Conservation (phyloP, 805 yeast genomes). For the Myxozyma geophila region DNA sequence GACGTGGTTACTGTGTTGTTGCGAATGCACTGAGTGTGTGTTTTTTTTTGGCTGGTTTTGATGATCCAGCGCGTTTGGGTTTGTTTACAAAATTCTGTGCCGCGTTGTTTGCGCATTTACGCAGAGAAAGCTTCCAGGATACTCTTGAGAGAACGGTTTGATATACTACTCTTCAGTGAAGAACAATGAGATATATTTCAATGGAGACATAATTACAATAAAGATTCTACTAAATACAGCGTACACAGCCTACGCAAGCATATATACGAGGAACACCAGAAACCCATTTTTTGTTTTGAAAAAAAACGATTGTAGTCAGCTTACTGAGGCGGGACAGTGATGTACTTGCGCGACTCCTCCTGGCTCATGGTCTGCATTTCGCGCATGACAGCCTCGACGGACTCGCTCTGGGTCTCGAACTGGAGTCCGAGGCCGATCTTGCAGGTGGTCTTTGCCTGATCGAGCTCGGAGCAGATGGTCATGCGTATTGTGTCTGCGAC, state of each 20-base stretch:
- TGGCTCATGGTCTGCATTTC: constrained; percentile 21
- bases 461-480: constrained; percentile 88
- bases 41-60: not conserved
- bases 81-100: constrained; percentile 9
- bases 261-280: not conserved
- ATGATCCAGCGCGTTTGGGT: constrained; percentile 4
- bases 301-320: not conserved
- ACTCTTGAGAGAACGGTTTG: not conserved
- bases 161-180: too few relatives aligned
- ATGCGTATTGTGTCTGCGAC: constrained; percentile 89
- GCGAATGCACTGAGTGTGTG: too few relatives aligned
- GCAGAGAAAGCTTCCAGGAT: not conserved
- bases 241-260: not conserved
- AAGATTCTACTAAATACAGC: constrained; percentile 9
- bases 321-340: constrained; percentile 35
- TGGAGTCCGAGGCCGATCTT: constrained; percentile 93
- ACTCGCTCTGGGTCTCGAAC: constrained; percentile 94
- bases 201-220: constrained; percentile 1
- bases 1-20: too few relatives aligned
- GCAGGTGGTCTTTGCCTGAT: constrained; percentile 77
- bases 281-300: constrained; percentile 7
- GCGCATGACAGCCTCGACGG: constrained; percentile 50
- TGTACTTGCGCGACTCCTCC: constrained; percentile 27
- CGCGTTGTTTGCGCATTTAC: not conserved
- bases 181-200: not conserved